Evolutionary conservation across 495 filamentous ascomycete species (phyloP).

Genomic region (Penicillium samsonianum): DNA sequence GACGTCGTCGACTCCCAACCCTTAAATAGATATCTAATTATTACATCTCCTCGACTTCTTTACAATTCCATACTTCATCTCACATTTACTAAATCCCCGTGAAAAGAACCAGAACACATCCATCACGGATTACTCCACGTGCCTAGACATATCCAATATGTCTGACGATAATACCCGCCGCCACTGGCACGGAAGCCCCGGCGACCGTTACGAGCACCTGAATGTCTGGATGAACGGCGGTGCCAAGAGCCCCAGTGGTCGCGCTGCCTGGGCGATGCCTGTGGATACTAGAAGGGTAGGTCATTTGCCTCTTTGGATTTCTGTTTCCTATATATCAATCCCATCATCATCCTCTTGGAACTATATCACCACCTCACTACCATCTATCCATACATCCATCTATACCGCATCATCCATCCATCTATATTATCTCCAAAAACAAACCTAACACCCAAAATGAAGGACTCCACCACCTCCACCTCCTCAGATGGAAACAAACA

Average conservation of each 20-base stretch:
- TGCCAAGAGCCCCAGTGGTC: constrained; percentile 24
- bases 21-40: background rate
- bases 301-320: constrained; percentile 6
- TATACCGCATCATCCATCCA: background rate
- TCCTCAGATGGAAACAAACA: constrained; percentile 18
- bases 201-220: constrained; percentile 44
- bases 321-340: background rate
- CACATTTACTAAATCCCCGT: background rate
- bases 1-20: constrained; percentile 28
- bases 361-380: background rate
- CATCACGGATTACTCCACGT: constrained; percentile 9
- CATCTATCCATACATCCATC: background rate
- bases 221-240: constrained; percentile 49
- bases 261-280: constrained; percentile 32
- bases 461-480: constrained; percentile 32
- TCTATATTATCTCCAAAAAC: background rate
- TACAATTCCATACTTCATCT: background rate
- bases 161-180: constrained; percentile 29
- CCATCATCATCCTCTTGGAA: background rate
- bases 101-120: background rate
- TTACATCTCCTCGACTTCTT: background rate
- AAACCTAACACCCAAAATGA: constrained; percentile 3
- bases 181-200: constrained; percentile 45
- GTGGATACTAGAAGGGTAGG: constrained; percentile 26
- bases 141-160: constrained; percentile 29